phyloP scores from a whole-genome alignment of 345 rosid species.

The Erucastrum elatum region DNA sequence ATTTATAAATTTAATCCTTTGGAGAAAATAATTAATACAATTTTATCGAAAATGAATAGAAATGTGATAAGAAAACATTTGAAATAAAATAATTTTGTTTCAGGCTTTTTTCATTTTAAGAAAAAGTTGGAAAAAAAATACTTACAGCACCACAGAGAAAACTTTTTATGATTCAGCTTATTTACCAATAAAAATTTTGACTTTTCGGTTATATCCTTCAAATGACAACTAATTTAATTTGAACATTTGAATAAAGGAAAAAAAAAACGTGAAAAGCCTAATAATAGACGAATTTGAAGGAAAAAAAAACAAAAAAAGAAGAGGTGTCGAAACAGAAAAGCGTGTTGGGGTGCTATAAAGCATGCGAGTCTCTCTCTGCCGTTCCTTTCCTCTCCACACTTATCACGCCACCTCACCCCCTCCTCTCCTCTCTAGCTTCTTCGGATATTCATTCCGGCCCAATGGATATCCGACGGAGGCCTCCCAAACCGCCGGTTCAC shows the following conservation, averaged over 20 bases:
- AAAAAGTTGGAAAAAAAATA: not conserved
- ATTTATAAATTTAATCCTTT: no score
- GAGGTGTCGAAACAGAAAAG: slow-evolving; percentile 1
- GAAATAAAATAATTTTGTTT: no score
- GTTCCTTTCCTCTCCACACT: slow-evolving; percentile 10
- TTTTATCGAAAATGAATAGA: no score
- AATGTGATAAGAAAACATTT: no score
- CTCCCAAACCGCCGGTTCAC: slow-evolving; percentile 31
- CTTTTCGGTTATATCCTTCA: not conserved
- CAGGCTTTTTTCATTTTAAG: not conserved
- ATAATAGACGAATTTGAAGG: not conserved
- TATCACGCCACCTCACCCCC: slow-evolving; percentile 28
- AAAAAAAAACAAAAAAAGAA: no score
- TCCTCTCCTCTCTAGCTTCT: not conserved
- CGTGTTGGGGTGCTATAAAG: slow-evolving; percentile 37
- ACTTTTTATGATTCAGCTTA: not conserved
- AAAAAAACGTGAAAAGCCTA: not conserved
- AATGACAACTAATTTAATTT: not conserved
- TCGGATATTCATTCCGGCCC: slow-evolving; percentile 1
- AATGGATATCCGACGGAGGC: slow-evolving; percentile 63
- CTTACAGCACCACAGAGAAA: not conserved
- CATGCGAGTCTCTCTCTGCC: not conserved
- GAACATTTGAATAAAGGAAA: not conserved
- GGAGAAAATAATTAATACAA: no score
- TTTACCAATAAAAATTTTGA: not conserved